phyloP scores from a whole-genome alignment of 148 eudicot genomes.

The Salicornia ramosissima region DNA sequence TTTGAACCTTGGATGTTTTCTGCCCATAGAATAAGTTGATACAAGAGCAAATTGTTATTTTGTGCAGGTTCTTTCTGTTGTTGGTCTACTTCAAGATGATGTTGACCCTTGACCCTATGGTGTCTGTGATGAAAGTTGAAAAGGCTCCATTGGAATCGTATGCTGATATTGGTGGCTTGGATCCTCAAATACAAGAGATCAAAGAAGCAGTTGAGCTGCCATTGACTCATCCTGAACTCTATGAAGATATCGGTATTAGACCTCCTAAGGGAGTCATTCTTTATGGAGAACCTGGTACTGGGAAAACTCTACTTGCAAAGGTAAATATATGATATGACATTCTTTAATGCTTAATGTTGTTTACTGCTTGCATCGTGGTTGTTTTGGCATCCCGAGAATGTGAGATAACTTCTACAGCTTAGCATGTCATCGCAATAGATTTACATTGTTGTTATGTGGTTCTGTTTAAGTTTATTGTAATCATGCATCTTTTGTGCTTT shows the following conservation, averaged over 20 bases:
- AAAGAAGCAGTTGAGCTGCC: conserved; percentile 99
- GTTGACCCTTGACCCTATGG: conserved; percentile 99
- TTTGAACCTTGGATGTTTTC: background rate
- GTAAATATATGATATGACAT: too few relatives aligned
- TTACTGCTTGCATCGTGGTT: too few relatives aligned
- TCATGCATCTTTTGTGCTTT: too few relatives aligned
- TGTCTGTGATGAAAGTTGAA: conserved; percentile 98
- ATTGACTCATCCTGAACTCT: conserved; percentile 89
- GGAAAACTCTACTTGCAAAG: conserved; percentile 96
- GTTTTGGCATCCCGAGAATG: background rate
- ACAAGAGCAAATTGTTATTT: background rate
- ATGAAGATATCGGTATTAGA: conserved; percentile 96
- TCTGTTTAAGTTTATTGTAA: too few relatives aligned
- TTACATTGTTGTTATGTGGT: too few relatives aligned
- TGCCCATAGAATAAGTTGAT: background rate
- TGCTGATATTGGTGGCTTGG: conserved; percentile 97
- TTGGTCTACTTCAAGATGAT: conserved; percentile 95
- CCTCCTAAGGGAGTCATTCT: conserved; percentile 98
- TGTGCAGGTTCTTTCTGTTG: conserved; percentile 92
- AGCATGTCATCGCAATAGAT: too few relatives aligned
- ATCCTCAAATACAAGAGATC: conserved; percentile 97
- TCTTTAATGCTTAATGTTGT: too few relatives aligned
- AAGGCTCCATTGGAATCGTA: conserved; percentile 96
- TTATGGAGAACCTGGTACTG: conserved; percentile 97
- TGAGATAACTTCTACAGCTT: background rate